A percentile compares a stretch with the other conserved stretches of the same genome.
phyloP scores from a whole-genome alignment of 768 basidiomycete genomes.

The Rhodosporidiobolus sp. region DNA sequence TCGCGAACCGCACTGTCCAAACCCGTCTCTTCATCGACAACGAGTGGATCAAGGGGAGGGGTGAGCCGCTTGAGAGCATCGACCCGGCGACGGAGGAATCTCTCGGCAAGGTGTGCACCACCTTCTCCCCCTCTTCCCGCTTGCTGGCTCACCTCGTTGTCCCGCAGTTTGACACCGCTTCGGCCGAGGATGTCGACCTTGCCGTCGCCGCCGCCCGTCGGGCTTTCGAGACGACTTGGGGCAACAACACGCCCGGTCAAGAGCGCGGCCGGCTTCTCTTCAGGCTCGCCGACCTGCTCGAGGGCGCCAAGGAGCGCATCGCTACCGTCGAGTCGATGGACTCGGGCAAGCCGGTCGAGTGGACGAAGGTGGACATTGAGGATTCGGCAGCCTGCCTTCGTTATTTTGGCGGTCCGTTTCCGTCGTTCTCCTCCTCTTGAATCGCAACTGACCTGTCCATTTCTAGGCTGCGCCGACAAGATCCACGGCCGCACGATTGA shows the following conservation, averaged over 20 bases:
- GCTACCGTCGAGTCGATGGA: slow-evolving; percentile 48
- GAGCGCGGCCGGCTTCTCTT: slow-evolving; percentile 45
- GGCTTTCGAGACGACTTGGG: slow-evolving; percentile 53
- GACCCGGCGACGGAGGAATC: background rate
- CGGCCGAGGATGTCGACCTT: slow-evolving; percentile 45
- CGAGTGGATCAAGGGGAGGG: slow-evolving; percentile 60
- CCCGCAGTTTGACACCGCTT: slow-evolving; percentile 8
- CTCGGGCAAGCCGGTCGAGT: slow-evolving; percentile 49
- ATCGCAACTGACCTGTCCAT: slow-evolving; percentile 56
- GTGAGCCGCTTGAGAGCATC: background rate
- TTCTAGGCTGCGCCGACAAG: slow-evolving; percentile 87
- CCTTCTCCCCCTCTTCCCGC: background rate
- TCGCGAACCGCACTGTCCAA: slow-evolving; percentile 53
- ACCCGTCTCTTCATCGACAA: slow-evolving; percentile 91
- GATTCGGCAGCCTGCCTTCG: slow-evolving; percentile 48
- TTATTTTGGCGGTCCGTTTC: slow-evolving; percentile 20
- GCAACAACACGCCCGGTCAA: slow-evolving; percentile 44
- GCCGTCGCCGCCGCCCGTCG: slow-evolving; percentile 48
- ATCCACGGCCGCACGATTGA: slow-evolving; percentile 82
- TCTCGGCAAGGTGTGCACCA: background rate
- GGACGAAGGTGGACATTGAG: slow-evolving; percentile 46
- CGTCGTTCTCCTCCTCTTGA: background rate
- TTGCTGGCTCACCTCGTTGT: background rate
- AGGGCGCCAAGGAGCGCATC: slow-evolving; percentile 46
- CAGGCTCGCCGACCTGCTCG: slow-evolving; percentile 45